Evolutionary conservation across 805 yeast species (phyloP).

Genomic region (Zygosaccharomyces pseudorouxii): DNA sequence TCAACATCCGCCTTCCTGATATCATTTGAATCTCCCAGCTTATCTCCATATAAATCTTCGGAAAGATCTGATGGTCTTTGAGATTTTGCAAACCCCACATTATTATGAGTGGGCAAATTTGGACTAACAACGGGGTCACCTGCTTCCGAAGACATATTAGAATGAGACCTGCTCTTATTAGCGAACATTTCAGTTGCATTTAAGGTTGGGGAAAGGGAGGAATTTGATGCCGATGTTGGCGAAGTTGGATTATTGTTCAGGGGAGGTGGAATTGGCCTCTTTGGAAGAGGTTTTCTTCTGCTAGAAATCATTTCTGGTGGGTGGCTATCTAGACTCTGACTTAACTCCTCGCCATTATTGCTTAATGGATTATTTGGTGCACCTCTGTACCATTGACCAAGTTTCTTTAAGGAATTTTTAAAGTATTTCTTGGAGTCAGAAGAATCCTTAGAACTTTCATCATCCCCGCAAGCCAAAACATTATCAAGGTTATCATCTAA

Average conservation of each 20-base stretch:
- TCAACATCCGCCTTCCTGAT: not conserved
- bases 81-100: constrained; percentile 13
- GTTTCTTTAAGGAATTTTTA: constrained; percentile 47
- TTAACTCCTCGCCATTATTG: constrained; percentile 1
- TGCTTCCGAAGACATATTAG: constrained; percentile 14
- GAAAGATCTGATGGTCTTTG: constrained; percentile 4
- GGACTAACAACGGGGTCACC: constrained; percentile 8
- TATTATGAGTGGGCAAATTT: constrained; percentile 3
- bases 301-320: constrained; percentile 32
- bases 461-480: constrained; percentile 15
- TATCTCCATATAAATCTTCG: constrained; percentile 10
- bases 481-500: constrained; percentile 25
- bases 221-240: constrained; percentile 5
- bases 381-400: constrained; percentile 64
- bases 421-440: constrained; percentile 37
- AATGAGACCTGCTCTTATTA: constrained; percentile 20
- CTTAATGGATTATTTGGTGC: constrained; percentile 4
- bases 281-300: constrained; percentile 31
- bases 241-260: constrained; percentile 3
- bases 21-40: constrained; percentile 2
- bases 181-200: constrained; percentile 32
- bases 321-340: constrained; percentile 2
- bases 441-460: constrained; percentile 23
- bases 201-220: constrained; percentile 10
- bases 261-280: constrained; percentile 10